A percentile compares a stretch with the other conserved stretches of the same genome.
Evolutionary conservation across 306 rosid genomes (phyloP).

Genomic region (Cucumis cinereus): DNA sequence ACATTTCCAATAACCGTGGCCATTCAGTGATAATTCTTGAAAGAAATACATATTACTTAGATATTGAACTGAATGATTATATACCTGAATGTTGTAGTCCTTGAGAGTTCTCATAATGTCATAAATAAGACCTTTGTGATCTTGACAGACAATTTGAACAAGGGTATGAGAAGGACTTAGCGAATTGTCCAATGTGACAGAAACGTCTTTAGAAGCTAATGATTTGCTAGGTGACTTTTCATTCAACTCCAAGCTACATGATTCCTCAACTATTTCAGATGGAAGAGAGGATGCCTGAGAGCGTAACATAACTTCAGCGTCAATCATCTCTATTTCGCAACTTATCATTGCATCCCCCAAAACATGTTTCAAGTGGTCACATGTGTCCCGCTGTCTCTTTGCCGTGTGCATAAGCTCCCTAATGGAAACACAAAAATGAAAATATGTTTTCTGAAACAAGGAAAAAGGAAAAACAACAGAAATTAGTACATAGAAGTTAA

Average conservation of each 20-base stretch:
- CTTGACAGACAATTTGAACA: conserved; percentile 72
- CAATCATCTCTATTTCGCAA: conserved; percentile 62
- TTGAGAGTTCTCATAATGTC: conserved; percentile 96
- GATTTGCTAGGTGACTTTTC: conserved; percentile 25
- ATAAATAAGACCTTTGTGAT: conserved; percentile 94
- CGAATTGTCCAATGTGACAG: conserved; percentile 60
- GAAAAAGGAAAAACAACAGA: conserved; percentile 1
- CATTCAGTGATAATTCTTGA: background rate
- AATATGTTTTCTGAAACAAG: conserved; percentile 5
- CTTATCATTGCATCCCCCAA: conserved; percentile 43
- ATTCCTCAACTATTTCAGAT: conserved; percentile 45
- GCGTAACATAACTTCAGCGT: conserved; percentile 44
- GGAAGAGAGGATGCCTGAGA: conserved; percentile 61
- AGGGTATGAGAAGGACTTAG: conserved; percentile 93
- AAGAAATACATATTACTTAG: background rate
- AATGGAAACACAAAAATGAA: conserved; percentile 13
- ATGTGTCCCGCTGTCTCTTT: conserved; percentile 59
- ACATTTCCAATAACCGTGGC: background rate
- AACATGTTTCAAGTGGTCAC: conserved; percentile 24
- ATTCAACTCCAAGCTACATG: conserved; percentile 30
- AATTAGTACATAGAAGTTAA: background rate
- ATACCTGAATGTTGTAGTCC: conserved; percentile 81
- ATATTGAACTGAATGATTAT: background rate
- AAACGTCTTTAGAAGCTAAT: conserved; percentile 34
- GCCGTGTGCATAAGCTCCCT: conserved; percentile 78